These are phyloP conservation scores for Phytophthora macrochlamydospora DNA, from an alignment of 352 stramenopile species.

Conservation along the genomic window DNA sequence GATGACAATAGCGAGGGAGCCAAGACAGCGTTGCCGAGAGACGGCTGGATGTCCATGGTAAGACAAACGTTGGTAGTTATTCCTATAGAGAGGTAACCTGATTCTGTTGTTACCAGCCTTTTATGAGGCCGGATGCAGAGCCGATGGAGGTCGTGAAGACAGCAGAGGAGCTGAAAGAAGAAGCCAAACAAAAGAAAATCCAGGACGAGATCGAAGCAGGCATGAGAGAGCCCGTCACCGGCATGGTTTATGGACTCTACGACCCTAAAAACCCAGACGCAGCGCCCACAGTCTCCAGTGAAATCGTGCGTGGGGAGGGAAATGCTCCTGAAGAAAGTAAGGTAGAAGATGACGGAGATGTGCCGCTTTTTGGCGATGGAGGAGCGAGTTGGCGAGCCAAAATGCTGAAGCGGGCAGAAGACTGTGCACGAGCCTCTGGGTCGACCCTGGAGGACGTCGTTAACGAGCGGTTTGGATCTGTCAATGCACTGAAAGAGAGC, in stretches of 20 bases:
- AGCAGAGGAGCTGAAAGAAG: conserved; percentile 35
- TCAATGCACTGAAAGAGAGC: conserved; percentile 61
- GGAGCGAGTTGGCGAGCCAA: conserved; percentile 85
- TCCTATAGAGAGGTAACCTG: not conserved
- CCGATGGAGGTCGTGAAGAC: conserved; percentile 44
- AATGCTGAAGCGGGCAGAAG: conserved; percentile 78
- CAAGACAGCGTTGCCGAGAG: conserved; percentile 40
- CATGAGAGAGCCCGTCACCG: conserved; percentile 75
- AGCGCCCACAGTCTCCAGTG: conserved; percentile 31
- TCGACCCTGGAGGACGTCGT: conserved; percentile 67
- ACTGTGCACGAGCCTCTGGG: conserved; percentile 59
- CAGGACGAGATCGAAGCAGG: conserved; percentile 81
- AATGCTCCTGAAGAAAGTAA: conserved; percentile 8
- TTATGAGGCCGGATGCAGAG: conserved; percentile 36
- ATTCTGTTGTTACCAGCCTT: conserved; percentile 32
- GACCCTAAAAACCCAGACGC: conserved; percentile 78
- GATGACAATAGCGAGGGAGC: conserved; percentile 3
- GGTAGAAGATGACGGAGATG: conserved; percentile 11
- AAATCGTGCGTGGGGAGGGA: conserved; percentile 17
- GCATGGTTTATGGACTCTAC: conserved; percentile 81
- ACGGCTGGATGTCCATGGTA: conserved; percentile 87
- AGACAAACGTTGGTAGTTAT: not conserved
- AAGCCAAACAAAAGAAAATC: conserved; percentile 61
- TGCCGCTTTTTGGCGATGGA: conserved; percentile 66
- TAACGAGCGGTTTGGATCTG: conserved; percentile 55